Percentiles rank a stretch among this genome's conserved stretches.
phyloP scores from a whole-genome alignment of 1,284 basidiomycete species.

The Peniophora sp. region DNA sequence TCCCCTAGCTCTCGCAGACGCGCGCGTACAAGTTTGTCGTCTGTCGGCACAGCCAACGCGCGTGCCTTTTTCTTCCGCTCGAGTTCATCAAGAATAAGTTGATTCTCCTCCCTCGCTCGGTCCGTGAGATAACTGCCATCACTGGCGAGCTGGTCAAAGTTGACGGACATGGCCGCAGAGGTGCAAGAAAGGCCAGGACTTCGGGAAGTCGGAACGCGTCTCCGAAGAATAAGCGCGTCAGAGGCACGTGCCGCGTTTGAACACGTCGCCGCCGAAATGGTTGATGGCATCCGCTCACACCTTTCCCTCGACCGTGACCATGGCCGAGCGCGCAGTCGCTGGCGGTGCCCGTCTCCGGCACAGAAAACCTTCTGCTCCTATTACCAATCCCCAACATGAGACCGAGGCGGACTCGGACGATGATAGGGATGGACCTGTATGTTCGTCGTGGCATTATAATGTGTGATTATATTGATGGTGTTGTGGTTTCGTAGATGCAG shows the following conservation, averaged over 20 bases:
- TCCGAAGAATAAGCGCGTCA: neutral
- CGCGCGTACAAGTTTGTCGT: slow-evolving; percentile 87
- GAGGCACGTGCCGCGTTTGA: no score
- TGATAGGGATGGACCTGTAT: neutral
- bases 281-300: neutral
- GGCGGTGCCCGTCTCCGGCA: neutral
- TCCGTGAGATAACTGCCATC: slow-evolving; percentile 70
- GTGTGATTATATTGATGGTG: slow-evolving; percentile 2
- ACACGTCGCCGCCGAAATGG: no score
- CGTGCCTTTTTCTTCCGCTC: slow-evolving; percentile 94
- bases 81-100: slow-evolving; percentile 83
- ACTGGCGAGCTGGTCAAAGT: slow-evolving; percentile 64
- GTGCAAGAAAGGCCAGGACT: neutral
- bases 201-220: neutral
- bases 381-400: neutral
- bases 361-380: neutral
- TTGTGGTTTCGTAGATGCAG: slow-evolving; percentile 12
- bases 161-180: slow-evolving; percentile 48
- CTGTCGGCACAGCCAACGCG: slow-evolving; percentile 91
- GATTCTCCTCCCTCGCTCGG: slow-evolving; percentile 67
- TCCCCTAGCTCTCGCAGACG: slow-evolving; percentile 89
- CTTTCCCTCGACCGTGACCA: neutral
- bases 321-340: neutral
- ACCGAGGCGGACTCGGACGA: neutral
- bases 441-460: neutral